phyloP scores from a whole-genome alignment of 2,329 filamentous ascomycete species.

The Fusarium neocosmosporiellum region DNA sequence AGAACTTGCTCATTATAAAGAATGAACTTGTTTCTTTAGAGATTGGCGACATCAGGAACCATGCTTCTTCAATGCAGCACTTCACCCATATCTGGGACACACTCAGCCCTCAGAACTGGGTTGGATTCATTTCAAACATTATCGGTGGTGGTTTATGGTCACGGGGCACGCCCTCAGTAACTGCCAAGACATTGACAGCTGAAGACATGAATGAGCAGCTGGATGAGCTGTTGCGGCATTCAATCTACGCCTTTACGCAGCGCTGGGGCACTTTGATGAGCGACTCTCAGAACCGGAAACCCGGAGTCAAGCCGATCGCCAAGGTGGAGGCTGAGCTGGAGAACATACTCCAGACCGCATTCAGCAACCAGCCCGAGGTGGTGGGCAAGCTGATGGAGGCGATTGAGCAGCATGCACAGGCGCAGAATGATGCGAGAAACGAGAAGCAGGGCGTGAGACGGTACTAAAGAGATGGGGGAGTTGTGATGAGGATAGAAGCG shows the following conservation, averaged over 20 bases:
- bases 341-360: conserved; percentile 65
- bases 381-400: conserved; percentile 70
- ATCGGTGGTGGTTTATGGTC: conserved; percentile 67
- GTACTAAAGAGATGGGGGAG: conserved; percentile 38
- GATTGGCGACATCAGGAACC: conserved; percentile 76
- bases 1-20: conserved; percentile 93
- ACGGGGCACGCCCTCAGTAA: conserved; percentile 49
- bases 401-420: conserved; percentile 66
- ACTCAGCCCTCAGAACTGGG: conserved; percentile 66
- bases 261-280: conserved; percentile 66
- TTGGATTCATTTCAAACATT: conserved; percentile 69
- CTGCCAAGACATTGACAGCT: conserved; percentile 55
- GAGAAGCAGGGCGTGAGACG: conserved; percentile 49
- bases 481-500: conserved; percentile 7
- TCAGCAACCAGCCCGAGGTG: conserved; percentile 69
- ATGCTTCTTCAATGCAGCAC: conserved; percentile 64
- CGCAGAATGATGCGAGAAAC: conserved; percentile 58
- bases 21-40: conserved; percentile 97
- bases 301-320: conserved; percentile 61
- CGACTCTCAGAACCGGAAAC: conserved; percentile 60
- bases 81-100: conserved; percentile 75
- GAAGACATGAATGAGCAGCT: conserved; percentile 74
- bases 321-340: conserved; percentile 69
- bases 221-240: conserved; percentile 70
- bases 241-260: conserved; percentile 72